Evolutionary conservation across 805 yeast species (phyloP), one percentile per base, ranked within the genome.

Genomic region (Yamadazyma takamatsuzukensis): DNA sequence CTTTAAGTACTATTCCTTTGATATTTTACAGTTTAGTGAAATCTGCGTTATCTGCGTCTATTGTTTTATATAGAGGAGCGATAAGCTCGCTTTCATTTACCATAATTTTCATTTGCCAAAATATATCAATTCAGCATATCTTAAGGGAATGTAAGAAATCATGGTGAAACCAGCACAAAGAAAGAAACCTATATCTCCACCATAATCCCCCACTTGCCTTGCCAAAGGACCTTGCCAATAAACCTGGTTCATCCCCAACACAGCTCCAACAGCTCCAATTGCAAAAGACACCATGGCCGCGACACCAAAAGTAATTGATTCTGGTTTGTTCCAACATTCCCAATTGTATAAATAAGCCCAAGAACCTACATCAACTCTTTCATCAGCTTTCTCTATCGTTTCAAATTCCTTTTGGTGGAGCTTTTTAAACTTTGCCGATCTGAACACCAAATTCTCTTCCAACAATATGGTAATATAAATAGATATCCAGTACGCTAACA

Each of bases 401-500:
- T 24, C 40, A 28, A 56, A 57, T 40, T 62, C 68, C 17, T 44
- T 45, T 12, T 47, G 40, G 41, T 51, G 63, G 25, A 60, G 37
- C 33, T 45, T 48, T 13, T 36, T 36, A 33, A 52, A 48, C 13
- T 45, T 32, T 16, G 40, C 28, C 5, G 54, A 38, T 34, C 61
- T 41, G 45, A 62, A 62, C 5, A 62, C 48, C 18, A 47, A 16
- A 48, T 61, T 62, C 31, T 62, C 68, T 33, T 62, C 64, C 17
- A 62, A 35, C 27, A 62, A 48, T 6, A 62, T 39, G 14, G 48
- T 41, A 32, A 62, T 56, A 45, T 62, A 62, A 53, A 62, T 59
- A 33, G 63, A 51, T 27, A 62, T 50, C 68, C 68, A 62, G 45
- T 62, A 62, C 5, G 64, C 68, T 10, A 62, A 51, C 68, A 62